Conservation (phyloP, 176 grass and related monocot genomes). For the Bothriochloa decipiens region DNA sequence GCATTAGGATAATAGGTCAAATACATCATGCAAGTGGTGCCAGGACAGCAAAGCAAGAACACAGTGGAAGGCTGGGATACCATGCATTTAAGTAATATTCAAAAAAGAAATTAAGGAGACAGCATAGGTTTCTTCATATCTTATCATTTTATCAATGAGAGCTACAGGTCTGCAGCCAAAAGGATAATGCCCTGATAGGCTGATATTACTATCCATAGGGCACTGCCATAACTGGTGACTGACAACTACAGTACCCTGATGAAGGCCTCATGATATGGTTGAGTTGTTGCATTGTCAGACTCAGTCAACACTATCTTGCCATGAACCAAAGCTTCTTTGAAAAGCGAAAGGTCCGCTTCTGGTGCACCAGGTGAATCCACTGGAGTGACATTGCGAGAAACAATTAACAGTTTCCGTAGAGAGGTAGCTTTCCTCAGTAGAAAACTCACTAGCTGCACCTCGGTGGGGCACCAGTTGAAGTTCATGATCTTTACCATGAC, state of each 20-base stretch:
- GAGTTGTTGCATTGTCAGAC: no score
- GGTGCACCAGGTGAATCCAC: no score
- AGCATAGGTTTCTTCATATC: background rate
- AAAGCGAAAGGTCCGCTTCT: background rate
- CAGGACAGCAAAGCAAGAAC: background rate
- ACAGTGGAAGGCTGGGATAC: background rate
- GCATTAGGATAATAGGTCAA: no score
- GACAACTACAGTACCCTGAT: background rate
- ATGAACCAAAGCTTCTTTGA: background rate
- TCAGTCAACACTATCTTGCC: background rate
- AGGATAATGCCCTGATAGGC: background rate
- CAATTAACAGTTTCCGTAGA: background rate
- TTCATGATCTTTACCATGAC: no score
- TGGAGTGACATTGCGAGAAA: background rate
- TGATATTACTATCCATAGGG: background rate
- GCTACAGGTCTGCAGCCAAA: background rate
- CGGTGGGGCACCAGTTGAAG: background rate
- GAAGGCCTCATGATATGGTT: no score
- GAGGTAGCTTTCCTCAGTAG: conserved; percentile 27
- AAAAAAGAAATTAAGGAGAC: background rate
- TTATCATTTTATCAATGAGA: background rate
- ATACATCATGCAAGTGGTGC: no score
- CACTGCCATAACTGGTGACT: background rate
- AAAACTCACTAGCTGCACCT: conserved; percentile 12
- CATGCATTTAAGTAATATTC: background rate